Evolutionary conservation across 208 protist genomes (phyloP), one percentile per base, ranked within the genome.

Genomic region (Trypanosoma cruzi): DNA sequence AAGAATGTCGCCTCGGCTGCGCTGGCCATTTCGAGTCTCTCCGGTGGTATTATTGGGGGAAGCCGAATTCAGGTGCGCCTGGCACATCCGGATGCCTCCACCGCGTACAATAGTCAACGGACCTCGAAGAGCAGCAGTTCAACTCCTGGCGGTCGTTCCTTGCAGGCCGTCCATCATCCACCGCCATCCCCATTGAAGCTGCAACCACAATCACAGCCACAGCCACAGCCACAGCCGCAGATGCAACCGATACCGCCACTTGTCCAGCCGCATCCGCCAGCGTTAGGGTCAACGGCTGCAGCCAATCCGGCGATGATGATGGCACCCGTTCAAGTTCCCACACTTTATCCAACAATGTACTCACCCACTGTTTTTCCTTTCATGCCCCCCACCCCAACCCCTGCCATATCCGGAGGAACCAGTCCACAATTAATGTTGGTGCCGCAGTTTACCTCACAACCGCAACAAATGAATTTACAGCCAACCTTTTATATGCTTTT

Each of bases 51-150:
- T 0, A 55, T 94, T 32, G 74, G 68, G 49, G 80, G 82, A 29
- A 78, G 64, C 29, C 54, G 68, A 49, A 89, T 94, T 44, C 89
- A 94, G 73, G 89, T 94, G 22, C 85, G 89, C 42, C 73, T 85
- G 42, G 85, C 88, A 13, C 79, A 86, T 49, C 76, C 78, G 5
- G 76, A 79, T 52, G 82, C 81, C 31, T 88, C 77, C 52, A 66
- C 64, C 64, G 46, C 71, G 46, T 61, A 71, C 67, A 66, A 18
- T 16, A 50, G 62, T 28, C 32, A 73, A 60, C 36, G 66, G 14
- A 37, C 53, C 24, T 44, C 67, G 4, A 54, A 54, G 29, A 68
- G 60, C 36, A 54, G 44, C 24, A 67, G 44, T 49, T 31, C 63
- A 5, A 50, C 62, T 32, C 67, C 72, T 24, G 56, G 64, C 34